These are phyloP conservation scores for Aegilops tauschii DNA, from an alignment of 176 grass and related monocot species.

Conservation along the genomic window DNA sequence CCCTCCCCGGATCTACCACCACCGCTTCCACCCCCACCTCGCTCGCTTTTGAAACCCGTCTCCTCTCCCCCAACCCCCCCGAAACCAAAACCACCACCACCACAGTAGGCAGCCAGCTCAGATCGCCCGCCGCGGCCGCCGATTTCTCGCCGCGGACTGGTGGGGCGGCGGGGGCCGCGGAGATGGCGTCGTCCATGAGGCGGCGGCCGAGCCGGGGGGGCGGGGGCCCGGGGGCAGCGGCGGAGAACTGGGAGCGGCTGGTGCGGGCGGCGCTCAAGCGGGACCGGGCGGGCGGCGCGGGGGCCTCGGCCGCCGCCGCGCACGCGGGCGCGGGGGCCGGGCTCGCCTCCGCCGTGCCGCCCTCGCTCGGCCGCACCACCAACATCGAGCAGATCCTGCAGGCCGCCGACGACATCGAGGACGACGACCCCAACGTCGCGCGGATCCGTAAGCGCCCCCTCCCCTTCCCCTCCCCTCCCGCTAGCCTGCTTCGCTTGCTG, in stretches of 20 bases:
- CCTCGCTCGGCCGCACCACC: conserved; percentile 59
- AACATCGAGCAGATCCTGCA: conserved; percentile 93
- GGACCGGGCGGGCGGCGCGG: conserved; percentile 31
- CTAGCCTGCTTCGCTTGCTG: neutral
- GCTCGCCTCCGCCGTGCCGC: conserved; percentile 53
- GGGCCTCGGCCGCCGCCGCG: conserved; percentile 4
- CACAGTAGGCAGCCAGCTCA: neutral
- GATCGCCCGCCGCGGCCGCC: neutral
- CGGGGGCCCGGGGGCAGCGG: conserved; percentile 33
- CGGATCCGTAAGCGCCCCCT: conserved; percentile 48
- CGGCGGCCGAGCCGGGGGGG: conserved; percentile 27
- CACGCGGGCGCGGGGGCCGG: conserved; percentile 9
- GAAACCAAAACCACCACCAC: neutral
- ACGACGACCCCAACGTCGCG: conserved; percentile 78
- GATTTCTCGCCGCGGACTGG: neutral
- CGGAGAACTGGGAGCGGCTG: conserved; percentile 89
- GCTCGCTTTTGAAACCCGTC: neutral
- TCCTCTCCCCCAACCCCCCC: neutral
- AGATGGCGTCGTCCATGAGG: conserved; percentile 33
- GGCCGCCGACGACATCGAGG: conserved; percentile 79
- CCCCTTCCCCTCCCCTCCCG: neutral
- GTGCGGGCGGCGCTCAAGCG: conserved; percentile 61
- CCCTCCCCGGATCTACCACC: neutral
- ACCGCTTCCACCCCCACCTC: neutral
- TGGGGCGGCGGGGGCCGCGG: neutral